phyloP scores from a whole-genome alignment of 192 early-diverging fungal species.

The Ambispora gerdemannii region DNA sequence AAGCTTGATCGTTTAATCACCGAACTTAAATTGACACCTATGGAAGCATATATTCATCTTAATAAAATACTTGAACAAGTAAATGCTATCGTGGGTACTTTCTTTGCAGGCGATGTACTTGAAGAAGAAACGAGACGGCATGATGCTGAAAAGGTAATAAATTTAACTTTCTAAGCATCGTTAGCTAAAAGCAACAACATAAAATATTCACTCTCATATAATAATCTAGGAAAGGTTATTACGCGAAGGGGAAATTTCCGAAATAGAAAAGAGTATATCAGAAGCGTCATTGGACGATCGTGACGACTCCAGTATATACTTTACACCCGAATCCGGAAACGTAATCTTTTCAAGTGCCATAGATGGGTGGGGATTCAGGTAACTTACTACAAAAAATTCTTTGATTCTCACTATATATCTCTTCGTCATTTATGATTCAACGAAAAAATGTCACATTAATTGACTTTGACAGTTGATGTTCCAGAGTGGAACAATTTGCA shows the following conservation, averaged over 20 bases:
- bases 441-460: neutral
- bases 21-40: conserved; percentile 87
- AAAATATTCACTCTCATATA: too few relatives aligned
- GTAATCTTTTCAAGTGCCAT: conserved; percentile 95
- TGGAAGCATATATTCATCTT: conserved; percentile 90
- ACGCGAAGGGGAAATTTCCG: neutral
- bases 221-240: conserved; percentile 8
- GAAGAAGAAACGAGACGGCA: conserved; percentile 70
- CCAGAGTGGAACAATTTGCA: conserved; percentile 87
- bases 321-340: conserved; percentile 92
- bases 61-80: conserved; percentile 95
- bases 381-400: conserved; percentile 5
- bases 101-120: conserved; percentile 85
- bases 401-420: too few relatives aligned
- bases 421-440: too few relatives aligned
- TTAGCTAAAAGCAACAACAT: too few relatives aligned
- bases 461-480: too few relatives aligned
- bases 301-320: conserved; percentile 94
- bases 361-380: conserved; percentile 97
- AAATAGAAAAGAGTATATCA: conserved; percentile 6
- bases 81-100: conserved; percentile 94
- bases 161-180: conserved; percentile 7
- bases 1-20: conserved; percentile 96
- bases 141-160: conserved; percentile 35
- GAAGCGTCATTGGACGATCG: conserved; percentile 67